A percentile compares a stretch with the other conserved stretches of the same genome.
Conservation (phyloP, 192 early-diverging fungal genomes). For the Jimgerdemannia flammicorona region DNA sequence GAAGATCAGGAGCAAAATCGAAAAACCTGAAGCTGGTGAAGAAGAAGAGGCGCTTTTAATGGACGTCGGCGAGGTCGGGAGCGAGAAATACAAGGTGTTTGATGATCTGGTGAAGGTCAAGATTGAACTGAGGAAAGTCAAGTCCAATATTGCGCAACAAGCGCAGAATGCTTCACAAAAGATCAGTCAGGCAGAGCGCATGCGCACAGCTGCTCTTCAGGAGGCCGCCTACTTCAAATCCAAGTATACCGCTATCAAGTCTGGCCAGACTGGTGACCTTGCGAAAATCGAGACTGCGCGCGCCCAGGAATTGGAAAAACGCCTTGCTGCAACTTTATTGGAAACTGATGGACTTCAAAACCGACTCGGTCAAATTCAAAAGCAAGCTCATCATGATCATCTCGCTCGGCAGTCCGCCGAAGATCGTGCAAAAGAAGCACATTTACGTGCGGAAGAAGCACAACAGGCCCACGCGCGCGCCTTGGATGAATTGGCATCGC, state of each 20-base stretch:
- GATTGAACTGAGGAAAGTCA: constrained; percentile 41
- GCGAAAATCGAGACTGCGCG: constrained; percentile 37
- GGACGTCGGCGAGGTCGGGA: constrained; percentile 32
- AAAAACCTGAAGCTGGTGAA: constrained; percentile 9
- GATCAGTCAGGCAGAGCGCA: constrained; percentile 41
- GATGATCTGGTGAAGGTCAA: constrained; percentile 44
- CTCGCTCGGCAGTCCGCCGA: constrained; percentile 38
- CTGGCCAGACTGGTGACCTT: constrained; percentile 27
- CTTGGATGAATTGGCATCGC: constrained; percentile 33
- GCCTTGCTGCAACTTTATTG: constrained; percentile 30
- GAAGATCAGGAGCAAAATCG: constrained; percentile 5
- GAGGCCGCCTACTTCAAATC: constrained; percentile 54
- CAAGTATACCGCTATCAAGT: constrained; percentile 42
- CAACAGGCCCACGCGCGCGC: constrained; percentile 46
- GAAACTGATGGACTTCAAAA: constrained; percentile 34
- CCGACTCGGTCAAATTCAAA: constrained; percentile 39
- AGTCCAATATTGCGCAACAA: constrained; percentile 36
- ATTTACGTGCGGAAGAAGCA: constrained; percentile 42
- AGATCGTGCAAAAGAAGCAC: constrained; percentile 38
- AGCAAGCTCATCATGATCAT: constrained; percentile 42
- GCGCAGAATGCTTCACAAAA: constrained; percentile 42
- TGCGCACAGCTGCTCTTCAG: constrained; percentile 46
- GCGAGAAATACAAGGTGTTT: constrained; percentile 46
- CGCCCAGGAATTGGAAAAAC: constrained; percentile 36
- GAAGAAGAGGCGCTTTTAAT: constrained; percentile 21